Percentiles rank a stretch among this genome's conserved stretches.
These are phyloP conservation scores for Geotrichum restrictum DNA, from an alignment of 1,139 yeast species.

Conservation along the genomic window DNA sequence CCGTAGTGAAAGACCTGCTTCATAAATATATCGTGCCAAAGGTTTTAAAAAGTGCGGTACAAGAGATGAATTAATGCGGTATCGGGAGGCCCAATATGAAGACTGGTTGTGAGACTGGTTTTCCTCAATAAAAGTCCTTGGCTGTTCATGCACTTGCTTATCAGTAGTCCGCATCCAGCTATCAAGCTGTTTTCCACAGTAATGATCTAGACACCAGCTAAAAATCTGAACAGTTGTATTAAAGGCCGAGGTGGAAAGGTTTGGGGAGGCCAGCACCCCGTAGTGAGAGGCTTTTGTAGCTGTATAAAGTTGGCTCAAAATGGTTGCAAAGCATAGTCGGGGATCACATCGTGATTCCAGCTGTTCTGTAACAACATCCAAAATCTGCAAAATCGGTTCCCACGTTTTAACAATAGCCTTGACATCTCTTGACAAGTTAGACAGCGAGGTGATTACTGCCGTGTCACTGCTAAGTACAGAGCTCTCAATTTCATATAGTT, in stretches of 20 bases:
- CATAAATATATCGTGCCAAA: conserved; percentile 3
- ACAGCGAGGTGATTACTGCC: neutral
- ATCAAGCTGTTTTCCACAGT: conserved; percentile 1
- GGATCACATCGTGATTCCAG: neutral
- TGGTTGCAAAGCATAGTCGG: conserved; percentile 4
- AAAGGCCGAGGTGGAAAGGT: neutral
- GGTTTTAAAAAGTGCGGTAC: conserved; percentile 7
- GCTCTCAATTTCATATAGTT: neutral
- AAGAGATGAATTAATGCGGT: neutral
- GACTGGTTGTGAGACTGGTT: neutral
- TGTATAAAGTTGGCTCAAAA: neutral
- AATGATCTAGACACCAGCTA: conserved; percentile 9
- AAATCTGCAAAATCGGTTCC: conserved; percentile 5
- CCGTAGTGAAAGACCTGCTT: conserved; percentile 10
- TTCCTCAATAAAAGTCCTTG: neutral
- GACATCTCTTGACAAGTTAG: neutral
- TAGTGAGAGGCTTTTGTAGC: neutral
- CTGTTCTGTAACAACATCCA: neutral
- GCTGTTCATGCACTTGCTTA: neutral
- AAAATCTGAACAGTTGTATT: conserved; percentile 2
- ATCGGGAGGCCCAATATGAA: conserved; percentile 5
- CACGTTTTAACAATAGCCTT: conserved; percentile 5
- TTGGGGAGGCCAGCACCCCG: neutral
- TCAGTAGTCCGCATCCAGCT: conserved; percentile 10
- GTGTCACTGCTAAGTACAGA: neutral